phyloP scores from a whole-genome alignment of 306 rosid species.

The Pyrus pyrifolia region DNA sequence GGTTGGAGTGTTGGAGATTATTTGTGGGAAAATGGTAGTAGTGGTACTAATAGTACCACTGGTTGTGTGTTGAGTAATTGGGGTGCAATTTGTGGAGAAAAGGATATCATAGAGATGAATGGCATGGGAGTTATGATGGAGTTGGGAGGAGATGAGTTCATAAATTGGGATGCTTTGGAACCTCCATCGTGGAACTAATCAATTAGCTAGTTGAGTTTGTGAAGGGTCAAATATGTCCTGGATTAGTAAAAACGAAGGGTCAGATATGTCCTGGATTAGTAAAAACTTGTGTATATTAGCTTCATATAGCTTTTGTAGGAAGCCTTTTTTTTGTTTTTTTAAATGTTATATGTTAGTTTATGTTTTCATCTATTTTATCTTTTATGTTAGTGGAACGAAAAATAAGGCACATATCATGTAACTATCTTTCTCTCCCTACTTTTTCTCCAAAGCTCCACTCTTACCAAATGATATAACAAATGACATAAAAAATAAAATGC shows the following conservation, averaged over 20 bases:
- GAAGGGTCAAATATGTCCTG: background rate
- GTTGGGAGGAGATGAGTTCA: background rate
- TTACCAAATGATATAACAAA: no score
- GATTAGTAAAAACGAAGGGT: background rate
- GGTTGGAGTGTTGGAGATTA: background rate
- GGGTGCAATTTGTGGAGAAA: conserved; percentile 3
- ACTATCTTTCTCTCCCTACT: background rate
- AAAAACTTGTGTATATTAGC: background rate
- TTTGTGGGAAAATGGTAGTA: background rate
- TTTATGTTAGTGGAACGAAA: background rate
- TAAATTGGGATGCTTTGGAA: background rate
- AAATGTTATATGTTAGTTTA: background rate
- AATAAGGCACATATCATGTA: background rate
- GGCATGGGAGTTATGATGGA: conserved; percentile 1
- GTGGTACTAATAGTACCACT: background rate
- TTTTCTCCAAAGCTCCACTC: no score
- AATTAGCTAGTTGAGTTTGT: background rate
- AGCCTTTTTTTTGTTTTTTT: background rate
- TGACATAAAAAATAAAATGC: no score
- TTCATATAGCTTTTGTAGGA: background rate
- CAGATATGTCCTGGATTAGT: background rate
- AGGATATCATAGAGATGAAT: conserved; percentile 1
- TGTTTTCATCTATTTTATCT: background rate
- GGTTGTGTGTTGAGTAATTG: background rate
- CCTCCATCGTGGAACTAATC: conserved; percentile 5